Conservation (phyloP, 1,139 yeast species). For the Pichia terricola region DNA sequence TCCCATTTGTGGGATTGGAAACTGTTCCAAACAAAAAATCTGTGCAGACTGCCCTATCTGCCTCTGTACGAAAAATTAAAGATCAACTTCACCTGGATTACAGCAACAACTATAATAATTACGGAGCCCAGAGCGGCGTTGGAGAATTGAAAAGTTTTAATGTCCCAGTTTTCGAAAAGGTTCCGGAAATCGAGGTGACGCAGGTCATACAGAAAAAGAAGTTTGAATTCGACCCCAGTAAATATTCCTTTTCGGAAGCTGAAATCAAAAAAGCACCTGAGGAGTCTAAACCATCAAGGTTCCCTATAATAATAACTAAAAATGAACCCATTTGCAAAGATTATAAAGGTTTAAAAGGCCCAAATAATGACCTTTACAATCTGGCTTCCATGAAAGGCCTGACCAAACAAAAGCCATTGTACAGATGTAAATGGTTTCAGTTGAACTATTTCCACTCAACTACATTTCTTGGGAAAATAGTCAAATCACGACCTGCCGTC, state of each 20-base stretch:
- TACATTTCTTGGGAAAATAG: slow-evolving; percentile 34
- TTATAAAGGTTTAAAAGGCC: slow-evolving; percentile 18
- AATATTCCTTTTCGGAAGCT: slow-evolving; percentile 8
- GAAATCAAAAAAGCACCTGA: slow-evolving; percentile 13
- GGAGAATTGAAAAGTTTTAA: too few relatives aligned
- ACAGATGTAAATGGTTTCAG: slow-evolving; percentile 26
- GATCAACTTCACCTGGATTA: too few relatives aligned
- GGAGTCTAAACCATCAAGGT: slow-evolving; percentile 10
- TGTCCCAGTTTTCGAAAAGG: too few relatives aligned
- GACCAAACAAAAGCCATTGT: slow-evolving; percentile 10
- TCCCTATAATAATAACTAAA: slow-evolving; percentile 5
- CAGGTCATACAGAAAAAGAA: too few relatives aligned
- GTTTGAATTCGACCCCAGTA: not conserved
- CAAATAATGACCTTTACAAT: slow-evolving; percentile 15
- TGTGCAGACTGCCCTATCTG: too few relatives aligned
- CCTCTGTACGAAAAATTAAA: too few relatives aligned
- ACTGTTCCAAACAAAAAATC: too few relatives aligned
- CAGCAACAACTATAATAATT: too few relatives aligned
- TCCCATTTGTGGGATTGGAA: not conserved
- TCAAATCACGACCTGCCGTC: slow-evolving; percentile 45
- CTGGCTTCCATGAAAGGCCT: slow-evolving; percentile 8
- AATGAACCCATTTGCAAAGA: slow-evolving; percentile 11
- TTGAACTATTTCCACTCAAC: slow-evolving; percentile 35
- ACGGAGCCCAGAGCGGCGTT: too few relatives aligned
- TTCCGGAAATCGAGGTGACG: too few relatives aligned